Percentiles rank a stretch among this genome's conserved stretches.
Conservation (phyloP, 129 eudicot genomes). For the Saposhnikovia divaricata region DNA sequence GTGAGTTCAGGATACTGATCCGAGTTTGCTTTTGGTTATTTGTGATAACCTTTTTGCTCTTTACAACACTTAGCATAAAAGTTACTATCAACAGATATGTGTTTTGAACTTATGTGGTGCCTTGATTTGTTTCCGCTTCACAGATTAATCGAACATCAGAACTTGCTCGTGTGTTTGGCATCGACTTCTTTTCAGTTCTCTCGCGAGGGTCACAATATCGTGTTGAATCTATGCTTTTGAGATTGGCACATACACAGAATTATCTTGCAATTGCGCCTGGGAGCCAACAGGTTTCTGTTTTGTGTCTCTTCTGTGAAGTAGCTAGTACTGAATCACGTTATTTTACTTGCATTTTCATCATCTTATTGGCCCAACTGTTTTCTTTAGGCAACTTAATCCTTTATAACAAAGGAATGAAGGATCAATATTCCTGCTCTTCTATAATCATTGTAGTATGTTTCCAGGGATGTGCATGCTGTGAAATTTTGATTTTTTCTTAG, state of each 20-base stretch:
- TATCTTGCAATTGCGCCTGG: conserved; percentile 96
- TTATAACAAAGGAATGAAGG: not conserved
- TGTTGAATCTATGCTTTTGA: conserved; percentile 89
- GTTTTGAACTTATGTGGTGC: not conserved
- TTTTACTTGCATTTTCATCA: not conserved
- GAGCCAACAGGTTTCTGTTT: conserved; percentile 49
- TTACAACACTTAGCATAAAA: not conserved
- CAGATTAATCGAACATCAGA: conserved; percentile 95
- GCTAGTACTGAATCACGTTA: not conserved
- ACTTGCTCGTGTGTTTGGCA: conserved; percentile 97
- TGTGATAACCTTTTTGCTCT: not conserved
- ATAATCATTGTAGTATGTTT: not conserved
- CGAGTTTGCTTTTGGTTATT: not conserved
- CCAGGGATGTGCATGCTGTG: not conserved
- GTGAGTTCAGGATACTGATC: not conserved
- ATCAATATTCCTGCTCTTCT: not conserved
- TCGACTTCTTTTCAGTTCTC: conserved; percentile 92
- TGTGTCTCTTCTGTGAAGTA: conserved; percentile 5
- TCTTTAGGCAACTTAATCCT: not conserved
- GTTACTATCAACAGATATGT: not conserved
- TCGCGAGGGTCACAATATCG: conserved; percentile 99
- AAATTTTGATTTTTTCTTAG: not conserved
- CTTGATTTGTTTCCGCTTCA: conserved; percentile 15
- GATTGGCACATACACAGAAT: conserved; percentile 90
- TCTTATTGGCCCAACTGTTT: not conserved